Base-by-base conservation (phyloP, 2,329 filamentous ascomycete species). In the Emergomyces africanus region DNA sequence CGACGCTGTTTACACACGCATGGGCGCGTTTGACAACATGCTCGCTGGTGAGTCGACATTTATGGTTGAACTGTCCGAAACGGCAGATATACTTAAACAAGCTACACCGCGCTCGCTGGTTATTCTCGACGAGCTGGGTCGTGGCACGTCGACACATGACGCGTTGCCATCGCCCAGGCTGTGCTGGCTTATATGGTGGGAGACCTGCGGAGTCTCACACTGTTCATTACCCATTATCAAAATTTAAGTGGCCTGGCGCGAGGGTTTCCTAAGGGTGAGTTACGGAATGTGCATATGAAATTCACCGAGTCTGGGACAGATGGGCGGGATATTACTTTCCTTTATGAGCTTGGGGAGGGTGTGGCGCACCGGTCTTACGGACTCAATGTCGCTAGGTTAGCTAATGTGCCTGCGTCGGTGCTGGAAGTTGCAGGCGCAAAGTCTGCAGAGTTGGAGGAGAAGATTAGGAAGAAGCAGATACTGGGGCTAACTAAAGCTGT, bases 181-280 rank as follows among this genome's bases (percentile, higher is more conserved):
- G 94, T 99, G 5, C 79, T 99, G 5, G 84, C 92, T 61, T 86
- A 95, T 68, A 83, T 97, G 62, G 86, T 95, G 30, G 80, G 84
- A 28, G 82, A 90, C 18, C 81, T 86, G 0, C 79, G 81, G 57
- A 89, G 89, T 62, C 79, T 96, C 53, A 95, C 90, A 5, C 79
- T 99, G 48, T 99, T 99, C 77, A 96, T 99, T 71, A 99, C 94
- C 3, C 94, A 99, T 75, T 99, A 99, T 72, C 94, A 99, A 75
- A 86, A 86, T 64, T 81, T 99, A 0, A 79, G 81, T n/a, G 83
- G 85, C 10, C 80, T 95, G 63, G 86, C 85, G 10, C 81, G 84
- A 30, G 84, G 83, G 1, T 87, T 95, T 60, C 77, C 78, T 15
- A 72, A 78, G 6, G 79, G 80, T 1, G 86, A 83, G 67, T 70